Evolutionary conservation across 306 rosid species (phyloP), one percentile per base, ranked within the genome.

Genomic region (Cucurbita ficifolia): DNA sequence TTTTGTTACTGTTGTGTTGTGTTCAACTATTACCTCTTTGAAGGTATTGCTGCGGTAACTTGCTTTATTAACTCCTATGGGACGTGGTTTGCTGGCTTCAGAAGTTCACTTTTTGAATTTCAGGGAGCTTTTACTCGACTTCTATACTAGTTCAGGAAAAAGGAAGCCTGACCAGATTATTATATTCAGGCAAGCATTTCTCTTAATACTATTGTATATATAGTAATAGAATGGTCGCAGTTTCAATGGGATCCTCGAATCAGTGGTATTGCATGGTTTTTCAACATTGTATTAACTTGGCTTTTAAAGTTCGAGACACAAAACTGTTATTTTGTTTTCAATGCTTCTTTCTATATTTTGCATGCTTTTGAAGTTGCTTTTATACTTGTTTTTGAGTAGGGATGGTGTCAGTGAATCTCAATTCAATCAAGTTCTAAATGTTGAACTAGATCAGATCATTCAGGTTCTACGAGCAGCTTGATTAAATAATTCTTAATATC

Each of bases 401-500:
- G 99, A 95, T 73, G 99, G 99, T 38, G 97, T 95, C 16, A 89
- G 96, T 4, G 97, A 95, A 50, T 95, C 99, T 0, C 99, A 95
- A 39, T 95, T 95, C 76, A 95, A 83, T 35, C 96, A 95, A 87
- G 99, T 95, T 4, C 52, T 91, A 82, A 95, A 94, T 68, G 81
- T 83, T 16, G 97, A 94, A 60, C 83, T 94, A 8, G 83, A 87
- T 70, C 97, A 94, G 76, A 89, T 94, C 40, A 86, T 89, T 51
- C 84, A 94, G 96, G 99, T 75, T 61, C 52, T 62, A 21, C 14
- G 58, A 50, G 36, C 78, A 50, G 14, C 29, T 14, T 10, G 22
- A 43, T 18, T 19, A 12, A 14, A 39, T 21, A 72, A 68, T 50
- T 43, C 42, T 78, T 63, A 43, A 2, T 1, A 4, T 57, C 50